phyloP scores from a whole-genome alignment of 768 basidiomycete species.

The Boletales sp. region DNA sequence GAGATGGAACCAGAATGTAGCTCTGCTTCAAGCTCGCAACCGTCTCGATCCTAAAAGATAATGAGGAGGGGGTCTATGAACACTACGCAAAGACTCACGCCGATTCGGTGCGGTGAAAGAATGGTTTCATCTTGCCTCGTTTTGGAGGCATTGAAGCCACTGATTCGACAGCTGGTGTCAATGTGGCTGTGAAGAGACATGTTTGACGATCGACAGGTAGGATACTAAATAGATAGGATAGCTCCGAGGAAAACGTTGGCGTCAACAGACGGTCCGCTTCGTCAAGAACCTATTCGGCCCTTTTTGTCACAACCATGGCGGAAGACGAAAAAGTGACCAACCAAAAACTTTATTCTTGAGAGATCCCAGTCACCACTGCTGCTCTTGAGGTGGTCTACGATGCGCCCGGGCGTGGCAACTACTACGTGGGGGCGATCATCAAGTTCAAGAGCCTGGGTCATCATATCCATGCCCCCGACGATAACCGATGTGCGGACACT shows the following conservation, averaged over 20 bases:
- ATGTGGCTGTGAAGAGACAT: constrained; percentile 93
- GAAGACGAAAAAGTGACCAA: constrained; percentile 31
- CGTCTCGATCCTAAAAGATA: constrained; percentile 68
- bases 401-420: constrained; percentile 92
- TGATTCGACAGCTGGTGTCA: constrained; percentile 81
- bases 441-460: constrained; percentile 86
- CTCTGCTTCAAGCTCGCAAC: constrained; percentile 84
- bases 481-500: constrained; percentile 84
- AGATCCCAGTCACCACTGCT: constrained; percentile 77
- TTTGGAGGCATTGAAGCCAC: constrained; percentile 69
- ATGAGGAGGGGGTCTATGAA: neutral
- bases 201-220: constrained; percentile 91
- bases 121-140: constrained; percentile 81
- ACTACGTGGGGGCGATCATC: constrained; percentile 85
- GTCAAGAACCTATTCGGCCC: constrained; percentile 69
- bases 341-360: constrained; percentile 80
- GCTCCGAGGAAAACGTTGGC: constrained; percentile 82
- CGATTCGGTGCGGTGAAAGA: constrained; percentile 76
- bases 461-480: constrained; percentile 99
- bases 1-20: constrained; percentile 91
- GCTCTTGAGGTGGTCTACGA: constrained; percentile 86
- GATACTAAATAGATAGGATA: constrained; percentile 69
- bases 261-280: constrained; percentile 94
- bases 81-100: constrained; percentile 45
- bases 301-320: neutral